Conservation (phyloP, 768 basidiomycete genomes). For the Boletus rubropictus region DNA sequence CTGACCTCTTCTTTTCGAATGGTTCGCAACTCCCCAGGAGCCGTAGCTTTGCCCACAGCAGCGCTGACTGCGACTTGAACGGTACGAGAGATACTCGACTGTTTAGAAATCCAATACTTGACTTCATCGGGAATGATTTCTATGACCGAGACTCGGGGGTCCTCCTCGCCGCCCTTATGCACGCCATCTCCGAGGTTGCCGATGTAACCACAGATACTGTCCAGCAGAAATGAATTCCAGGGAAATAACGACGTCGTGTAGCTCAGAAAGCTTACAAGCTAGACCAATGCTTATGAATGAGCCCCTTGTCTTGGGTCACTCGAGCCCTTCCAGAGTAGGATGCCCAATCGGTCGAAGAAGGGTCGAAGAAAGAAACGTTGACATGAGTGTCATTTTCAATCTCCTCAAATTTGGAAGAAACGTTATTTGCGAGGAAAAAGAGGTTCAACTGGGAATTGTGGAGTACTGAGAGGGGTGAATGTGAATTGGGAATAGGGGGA, state of each 20-base stretch:
- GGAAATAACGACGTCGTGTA: not conserved
- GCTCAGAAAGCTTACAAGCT: constrained; percentile 33
- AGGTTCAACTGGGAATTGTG: constrained; percentile 48
- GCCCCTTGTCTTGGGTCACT: constrained; percentile 53
- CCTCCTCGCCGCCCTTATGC: constrained; percentile 73
- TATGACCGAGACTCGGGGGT: constrained; percentile 76
- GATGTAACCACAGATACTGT: constrained; percentile 70
- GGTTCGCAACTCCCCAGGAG: constrained; percentile 72
- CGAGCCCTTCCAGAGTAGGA: constrained; percentile 71
- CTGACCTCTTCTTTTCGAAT: constrained; percentile 70
- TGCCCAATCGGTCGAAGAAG: constrained; percentile 69
- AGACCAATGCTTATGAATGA: constrained; percentile 66
- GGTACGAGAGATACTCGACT: constrained; percentile 50
- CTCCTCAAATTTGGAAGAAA: constrained; percentile 69
- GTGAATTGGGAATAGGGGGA: not conserved
- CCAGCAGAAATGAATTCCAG: not conserved
- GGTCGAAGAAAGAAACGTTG: constrained; percentile 75
- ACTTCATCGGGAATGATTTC: constrained; percentile 78
- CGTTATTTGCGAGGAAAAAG: constrained; percentile 69
- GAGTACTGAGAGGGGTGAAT: constrained; percentile 31
- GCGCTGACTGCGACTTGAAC: constrained; percentile 56
- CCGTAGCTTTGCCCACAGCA: constrained; percentile 54
- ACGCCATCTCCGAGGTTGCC: constrained; percentile 81
- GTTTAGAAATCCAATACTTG: constrained; percentile 71
- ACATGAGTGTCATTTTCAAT: constrained; percentile 70